Evolutionary conservation across 441 rosid genomes (phyloP).

Genomic region (Dalechampia spathulata): DNA sequence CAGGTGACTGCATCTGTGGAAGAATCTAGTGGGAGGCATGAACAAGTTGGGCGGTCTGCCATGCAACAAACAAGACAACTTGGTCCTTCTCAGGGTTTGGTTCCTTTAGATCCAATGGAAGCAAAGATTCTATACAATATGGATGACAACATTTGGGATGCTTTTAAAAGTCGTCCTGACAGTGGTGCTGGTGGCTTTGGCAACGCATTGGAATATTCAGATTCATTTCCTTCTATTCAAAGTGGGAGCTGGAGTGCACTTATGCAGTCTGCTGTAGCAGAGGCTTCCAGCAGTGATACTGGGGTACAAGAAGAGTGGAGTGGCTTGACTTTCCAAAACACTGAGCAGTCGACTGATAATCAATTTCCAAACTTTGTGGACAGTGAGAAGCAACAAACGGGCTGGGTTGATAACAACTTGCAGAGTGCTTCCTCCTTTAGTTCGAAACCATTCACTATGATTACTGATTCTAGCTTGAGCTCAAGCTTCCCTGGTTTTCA

Average conservation of each 20-base stretch:
- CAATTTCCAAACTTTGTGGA: slow-evolving; percentile 16
- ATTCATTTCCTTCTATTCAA: slow-evolving; percentile 53
- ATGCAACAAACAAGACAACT: slow-evolving; percentile 29
- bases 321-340: slow-evolving; percentile 33
- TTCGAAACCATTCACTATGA: slow-evolving; percentile 9
- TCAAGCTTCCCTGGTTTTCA: slow-evolving; percentile 17
- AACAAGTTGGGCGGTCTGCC: slow-evolving; percentile 32
- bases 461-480: slow-evolving; percentile 1
- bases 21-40: slow-evolving; percentile 19
- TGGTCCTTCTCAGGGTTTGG: slow-evolving; percentile 37
- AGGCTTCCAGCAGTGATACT: slow-evolving; percentile 43
- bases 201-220: slow-evolving; percentile 34
- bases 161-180: slow-evolving; percentile 46
- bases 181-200: slow-evolving; percentile 30
- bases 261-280: slow-evolving; percentile 86
- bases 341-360: slow-evolving; percentile 20
- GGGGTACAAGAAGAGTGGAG: slow-evolving; percentile 50
- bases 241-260: slow-evolving; percentile 98
- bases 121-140: slow-evolving; percentile 76
- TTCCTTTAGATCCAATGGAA: slow-evolving; percentile 73
- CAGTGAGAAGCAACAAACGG: slow-evolving; percentile 28
- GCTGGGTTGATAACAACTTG: slow-evolving; percentile 32
- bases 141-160: slow-evolving; percentile 70
- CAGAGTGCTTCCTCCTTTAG: slow-evolving; percentile 13
- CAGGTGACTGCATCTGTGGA: slow-evolving; percentile 7